Conservation (phyloP, 192 early-diverging fungal species). For the Dissophora ornata region DNA sequence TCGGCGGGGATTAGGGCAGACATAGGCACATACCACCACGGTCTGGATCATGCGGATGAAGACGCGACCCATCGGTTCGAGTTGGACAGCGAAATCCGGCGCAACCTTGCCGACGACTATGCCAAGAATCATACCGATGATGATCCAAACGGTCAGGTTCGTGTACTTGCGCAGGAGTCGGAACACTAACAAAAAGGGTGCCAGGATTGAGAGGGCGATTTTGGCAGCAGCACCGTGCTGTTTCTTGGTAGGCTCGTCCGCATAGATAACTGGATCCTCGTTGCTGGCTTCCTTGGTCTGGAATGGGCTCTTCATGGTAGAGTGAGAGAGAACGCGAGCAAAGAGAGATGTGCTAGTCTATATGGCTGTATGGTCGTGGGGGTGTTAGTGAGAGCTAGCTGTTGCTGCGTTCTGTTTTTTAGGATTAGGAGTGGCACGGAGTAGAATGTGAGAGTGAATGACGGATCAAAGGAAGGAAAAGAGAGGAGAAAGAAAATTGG, state of each 20-base stretch:
- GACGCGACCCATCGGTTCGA: conserved; percentile 61
- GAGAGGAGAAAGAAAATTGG: too few species aligned
- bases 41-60: conserved; percentile 66
- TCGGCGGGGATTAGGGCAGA: too few species aligned
- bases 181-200: conserved; percentile 22
- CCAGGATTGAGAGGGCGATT: conserved; percentile 5
- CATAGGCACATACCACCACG: conserved; percentile 56
- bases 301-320: conserved; percentile 6
- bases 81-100: conserved; percentile 50
- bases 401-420: too few species aligned
- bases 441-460: too few species aligned
- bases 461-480: too few species aligned
- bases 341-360: too few species aligned
- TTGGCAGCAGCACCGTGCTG: background rate
- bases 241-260: background rate
- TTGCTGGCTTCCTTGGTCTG: background rate
- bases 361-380: background rate
- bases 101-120: conserved; percentile 63
- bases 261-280: background rate
- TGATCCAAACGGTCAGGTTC: conserved; percentile 65
- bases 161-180: conserved; percentile 43
- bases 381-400: too few species aligned
- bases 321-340: too few species aligned
- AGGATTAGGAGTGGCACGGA: too few species aligned
- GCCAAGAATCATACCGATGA: conserved; percentile 59